These are phyloP conservation scores for Globisporangium solare DNA, from an alignment of 352 stramenopile species.

Conservation along the genomic window DNA sequence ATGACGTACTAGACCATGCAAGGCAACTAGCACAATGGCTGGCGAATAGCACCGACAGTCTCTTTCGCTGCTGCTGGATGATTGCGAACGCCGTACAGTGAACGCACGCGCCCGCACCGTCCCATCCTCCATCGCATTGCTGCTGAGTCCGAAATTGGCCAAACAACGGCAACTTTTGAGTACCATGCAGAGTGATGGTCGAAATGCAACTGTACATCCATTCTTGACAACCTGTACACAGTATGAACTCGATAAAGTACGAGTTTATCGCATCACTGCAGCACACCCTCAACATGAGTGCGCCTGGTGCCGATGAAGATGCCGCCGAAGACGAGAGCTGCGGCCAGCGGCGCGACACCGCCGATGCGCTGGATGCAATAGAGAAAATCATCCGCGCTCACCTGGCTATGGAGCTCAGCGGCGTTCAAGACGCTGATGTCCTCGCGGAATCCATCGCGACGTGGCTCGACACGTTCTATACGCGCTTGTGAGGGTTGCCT, in stretches of 20 bases:
- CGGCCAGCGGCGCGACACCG: neutral
- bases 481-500: neutral
- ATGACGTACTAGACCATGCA: no score
- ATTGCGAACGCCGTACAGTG: no score
- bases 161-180: neutral
- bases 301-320: neutral
- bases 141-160: neutral
- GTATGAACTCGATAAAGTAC: neutral
- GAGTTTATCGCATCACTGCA: neutral
- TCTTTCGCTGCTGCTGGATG: no score
- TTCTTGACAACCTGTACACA: neutral
- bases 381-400: neutral
- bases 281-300: neutral
- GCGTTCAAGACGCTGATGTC: no score
- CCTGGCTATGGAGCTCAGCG: no score
- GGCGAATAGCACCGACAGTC: no score
- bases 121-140: no score
- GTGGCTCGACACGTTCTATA: neutral
- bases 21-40: no score
- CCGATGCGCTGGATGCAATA: neutral
- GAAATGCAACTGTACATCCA: neutral
- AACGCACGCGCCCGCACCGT: no score
- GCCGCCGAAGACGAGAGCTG: neutral
- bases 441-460: neutral
- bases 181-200: neutral